Base-by-base conservation (phyloP, 805 yeast species). In the Wickerhamomyces silvicola region DNA sequence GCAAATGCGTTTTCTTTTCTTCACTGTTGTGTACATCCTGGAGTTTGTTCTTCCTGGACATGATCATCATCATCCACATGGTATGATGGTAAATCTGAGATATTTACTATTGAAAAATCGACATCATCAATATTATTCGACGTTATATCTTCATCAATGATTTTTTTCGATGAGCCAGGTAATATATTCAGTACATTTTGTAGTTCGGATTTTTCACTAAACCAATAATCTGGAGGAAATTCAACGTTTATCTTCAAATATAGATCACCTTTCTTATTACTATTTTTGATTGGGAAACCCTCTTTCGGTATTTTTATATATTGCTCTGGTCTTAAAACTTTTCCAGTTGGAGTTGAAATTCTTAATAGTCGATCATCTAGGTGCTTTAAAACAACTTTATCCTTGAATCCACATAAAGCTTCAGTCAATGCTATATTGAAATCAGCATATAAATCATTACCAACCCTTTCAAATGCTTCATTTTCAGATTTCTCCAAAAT, bases 201-300 rank as follows among this genome's bases (percentile, higher is more conserved):
- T 4, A 78, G 33, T 48, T 86, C 95, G 36, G 75, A 66, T 46
- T 69, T 72, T 53, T 86, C 95, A 43, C 73, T 56, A 48, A 79
- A 78, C 96, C 96, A 87, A 48, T 78, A 72, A 55, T 86, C 94
- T 22, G 68, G 66, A 2, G 96, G 97, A 54, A 88, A 87, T 45
- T 78, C 85, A 32, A 88, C 75, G 14, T 72, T 73, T n/a, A 84
- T 56, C 32, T 67, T 72, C 12, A 87, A 64, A 47, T 75, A 86
- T 41, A 87, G 59, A 53, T 83, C 83, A 17, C 96, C 96, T 27
- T 60, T 60, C 38, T 43, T 49, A 10, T 37, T 51, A 26, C 57
- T 36, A 22, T 45, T 42, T 36, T 60, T 58, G 5, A 71, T 48
- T 1, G 95, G 95, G 94, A 90, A 85, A 5, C 97, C 97, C 54